Evolutionary conservation across 202 grass and related monocot species (phyloP).

Genomic region (Digitaria exilis): DNA sequence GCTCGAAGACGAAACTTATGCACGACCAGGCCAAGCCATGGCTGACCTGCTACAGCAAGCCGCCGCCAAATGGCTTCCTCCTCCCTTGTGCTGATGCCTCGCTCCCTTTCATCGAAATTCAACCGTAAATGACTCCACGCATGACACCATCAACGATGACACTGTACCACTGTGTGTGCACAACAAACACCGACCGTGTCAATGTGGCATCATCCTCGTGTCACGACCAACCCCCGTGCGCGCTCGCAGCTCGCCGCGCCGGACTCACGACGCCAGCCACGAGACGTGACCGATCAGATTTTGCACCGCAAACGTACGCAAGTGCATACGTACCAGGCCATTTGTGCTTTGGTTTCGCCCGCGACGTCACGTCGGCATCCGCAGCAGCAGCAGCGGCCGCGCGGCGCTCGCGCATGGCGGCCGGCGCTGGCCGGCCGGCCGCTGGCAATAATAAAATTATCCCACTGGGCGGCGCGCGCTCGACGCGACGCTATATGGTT

Average conservation of each 20-base stretch:
- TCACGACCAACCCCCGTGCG: too few relatives aligned
- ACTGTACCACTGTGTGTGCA: not conserved
- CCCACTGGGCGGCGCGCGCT: not conserved
- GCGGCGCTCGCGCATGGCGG: not conserved
- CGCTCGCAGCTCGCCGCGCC: too few relatives aligned
- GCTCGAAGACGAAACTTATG: not conserved
- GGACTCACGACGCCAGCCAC: too few relatives aligned
- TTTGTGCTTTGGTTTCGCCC: too few relatives aligned
- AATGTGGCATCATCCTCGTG: too few relatives aligned
- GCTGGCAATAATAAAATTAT: not conserved
- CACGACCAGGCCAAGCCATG: not conserved
- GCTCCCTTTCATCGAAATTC: not conserved
- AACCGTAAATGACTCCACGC: not conserved
- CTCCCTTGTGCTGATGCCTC: not conserved
- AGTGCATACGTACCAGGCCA: too few relatives aligned
- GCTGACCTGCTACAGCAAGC: not conserved
- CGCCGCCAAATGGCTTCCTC: slow-evolving; percentile 35
- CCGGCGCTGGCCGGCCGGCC: slow-evolving; percentile 18
- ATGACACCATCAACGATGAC: not conserved
- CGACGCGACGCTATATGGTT: slow-evolving; percentile 14
- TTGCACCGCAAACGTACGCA: too few relatives aligned
- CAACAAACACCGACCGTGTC: not conserved
- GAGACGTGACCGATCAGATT: too few relatives aligned
- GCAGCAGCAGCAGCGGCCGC: not conserved
- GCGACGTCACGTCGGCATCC: too few relatives aligned